Evolutionary conservation across 2,329 filamentous ascomycete genomes (phyloP).

Genomic region (Fusarium sp.): DNA sequence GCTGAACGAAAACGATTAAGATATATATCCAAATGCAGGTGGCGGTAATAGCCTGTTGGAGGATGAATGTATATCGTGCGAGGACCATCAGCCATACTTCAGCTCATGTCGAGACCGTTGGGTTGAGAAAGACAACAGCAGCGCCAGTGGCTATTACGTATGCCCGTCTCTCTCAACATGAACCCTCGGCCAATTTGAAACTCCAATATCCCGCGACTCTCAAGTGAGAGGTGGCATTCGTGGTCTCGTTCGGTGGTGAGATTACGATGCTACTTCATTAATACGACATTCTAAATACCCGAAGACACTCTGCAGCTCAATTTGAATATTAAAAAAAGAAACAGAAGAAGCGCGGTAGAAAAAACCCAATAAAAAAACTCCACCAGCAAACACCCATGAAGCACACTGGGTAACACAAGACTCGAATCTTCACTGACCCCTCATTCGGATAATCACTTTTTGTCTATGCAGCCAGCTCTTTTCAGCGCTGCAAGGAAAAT

Average conservation of each 20-base stretch:
- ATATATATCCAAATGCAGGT: not conserved
- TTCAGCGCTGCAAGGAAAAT: constrained; percentile 22
- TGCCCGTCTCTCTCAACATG: not conserved
- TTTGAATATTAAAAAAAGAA: not conserved
- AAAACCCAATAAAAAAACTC: not conserved
- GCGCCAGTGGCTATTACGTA: not conserved
- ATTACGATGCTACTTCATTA: not conserved
- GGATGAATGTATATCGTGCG: not conserved
- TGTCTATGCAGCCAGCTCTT: constrained; percentile 29
- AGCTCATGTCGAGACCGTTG: not conserved
- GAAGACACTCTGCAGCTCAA: not conserved
- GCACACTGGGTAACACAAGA: constrained; percentile 17
- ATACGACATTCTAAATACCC: not conserved
- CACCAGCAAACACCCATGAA: not conserved
- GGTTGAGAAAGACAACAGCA: not conserved
- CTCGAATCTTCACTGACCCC: constrained; percentile 14
- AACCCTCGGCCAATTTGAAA: not conserved
- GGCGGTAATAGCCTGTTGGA: not conserved
- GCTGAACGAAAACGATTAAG: not conserved
- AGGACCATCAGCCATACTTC: not conserved
- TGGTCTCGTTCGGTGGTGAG: not conserved
- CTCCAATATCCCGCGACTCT: not conserved
- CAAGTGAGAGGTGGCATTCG: not conserved
- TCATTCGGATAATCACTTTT: constrained; percentile 36
- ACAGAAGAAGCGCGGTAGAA: not conserved